Evolutionary conservation across 805 yeast species (phyloP), one percentile per base, ranked within the genome.

Genomic region (Dipodascopsis uninucleata): DNA sequence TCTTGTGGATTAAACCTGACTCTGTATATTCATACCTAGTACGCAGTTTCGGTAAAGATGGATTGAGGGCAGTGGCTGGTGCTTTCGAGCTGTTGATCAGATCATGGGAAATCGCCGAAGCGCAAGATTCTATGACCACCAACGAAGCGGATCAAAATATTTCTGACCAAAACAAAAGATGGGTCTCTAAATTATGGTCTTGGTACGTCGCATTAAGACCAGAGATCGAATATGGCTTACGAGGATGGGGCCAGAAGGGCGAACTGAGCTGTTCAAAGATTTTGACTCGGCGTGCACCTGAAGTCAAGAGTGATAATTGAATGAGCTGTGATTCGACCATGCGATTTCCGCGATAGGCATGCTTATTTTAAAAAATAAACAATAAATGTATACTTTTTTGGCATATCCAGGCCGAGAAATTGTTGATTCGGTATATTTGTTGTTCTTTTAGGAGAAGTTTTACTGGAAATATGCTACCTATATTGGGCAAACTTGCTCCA

Each of bases 221-320:
- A 2, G 44, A 43, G 10, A 42, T 49, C 10, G 37, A 41, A 9
- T 16, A 9, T 29, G 52, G 53, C 6, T 14, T 22, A n/a, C 45
- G 43, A 17, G 54, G 54, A 16, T 49, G 54, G 54, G 54, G 53
- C 14, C 54, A 49, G 39, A 37, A 29, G 24, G 38, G 40, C 5
- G 5, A 17, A 10, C 32, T 49, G 17, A n/a, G 17, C n/a, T 41
- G 52, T 21, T 20, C 22, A 14, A 33, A 34, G n/a, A 47, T 49
- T 18, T 28, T 49, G 33, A 39, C 12, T 26, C 29, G 12, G 29
- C 29, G n/a, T n/a, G n/a, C n/a, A n/a, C n/a, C n/a, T n/a, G n/a
- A n/a, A n/a, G n/a, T n/a, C n/a, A n/a, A n/a, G n/a, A n/a, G n/a
- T n/a, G n/a, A n/a, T n/a, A n/a, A n/a, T n/a, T n/a, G n/a, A n/a